Conservation (phyloP, 257 asterid species). For the Salvia splendens region DNA sequence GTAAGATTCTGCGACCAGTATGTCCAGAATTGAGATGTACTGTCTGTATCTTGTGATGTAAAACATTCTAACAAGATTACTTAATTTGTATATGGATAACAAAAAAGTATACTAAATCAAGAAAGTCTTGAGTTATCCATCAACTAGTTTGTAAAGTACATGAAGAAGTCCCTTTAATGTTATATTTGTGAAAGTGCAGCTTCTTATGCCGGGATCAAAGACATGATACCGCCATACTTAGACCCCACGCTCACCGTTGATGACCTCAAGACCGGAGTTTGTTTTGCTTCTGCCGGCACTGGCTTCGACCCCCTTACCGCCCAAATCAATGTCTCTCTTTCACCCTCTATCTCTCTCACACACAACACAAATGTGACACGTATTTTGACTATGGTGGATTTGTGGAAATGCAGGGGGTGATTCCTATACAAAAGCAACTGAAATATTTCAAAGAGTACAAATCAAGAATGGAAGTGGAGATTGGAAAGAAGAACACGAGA, state of each 20-base stretch:
- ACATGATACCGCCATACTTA: conserved; percentile 69
- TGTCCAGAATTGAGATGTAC: too few species aligned
- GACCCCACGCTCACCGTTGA: conserved; percentile 57
- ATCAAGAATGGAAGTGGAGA: conserved; percentile 42
- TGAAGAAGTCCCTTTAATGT: too few species aligned
- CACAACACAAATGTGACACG: background rate
- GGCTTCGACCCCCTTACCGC: conserved; percentile 76
- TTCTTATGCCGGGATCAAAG: conserved; percentile 57
- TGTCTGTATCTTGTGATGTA: too few species aligned
- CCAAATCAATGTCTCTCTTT: conserved; percentile 35
- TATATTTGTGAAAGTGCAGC: conserved; percentile 35
- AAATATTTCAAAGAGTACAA: conserved; percentile 50
- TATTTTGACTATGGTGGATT: background rate
- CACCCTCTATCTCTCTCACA: conserved; percentile 2
- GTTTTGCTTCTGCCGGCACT: conserved; percentile 73
- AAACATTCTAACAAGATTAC: too few species aligned
- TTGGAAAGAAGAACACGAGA: conserved; percentile 48
- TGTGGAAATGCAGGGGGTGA: conserved; percentile 45
- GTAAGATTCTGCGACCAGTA: too few species aligned
- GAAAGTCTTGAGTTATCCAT: too few species aligned
- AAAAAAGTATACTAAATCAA: too few species aligned
- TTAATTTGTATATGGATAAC: too few species aligned
- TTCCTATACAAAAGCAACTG: conserved; percentile 51
- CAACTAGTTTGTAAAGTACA: too few species aligned
- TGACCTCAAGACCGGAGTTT: conserved; percentile 73